Evolutionary conservation across 306 rosid genomes (phyloP).

Genomic region (Vachellia pachyceras): DNA sequence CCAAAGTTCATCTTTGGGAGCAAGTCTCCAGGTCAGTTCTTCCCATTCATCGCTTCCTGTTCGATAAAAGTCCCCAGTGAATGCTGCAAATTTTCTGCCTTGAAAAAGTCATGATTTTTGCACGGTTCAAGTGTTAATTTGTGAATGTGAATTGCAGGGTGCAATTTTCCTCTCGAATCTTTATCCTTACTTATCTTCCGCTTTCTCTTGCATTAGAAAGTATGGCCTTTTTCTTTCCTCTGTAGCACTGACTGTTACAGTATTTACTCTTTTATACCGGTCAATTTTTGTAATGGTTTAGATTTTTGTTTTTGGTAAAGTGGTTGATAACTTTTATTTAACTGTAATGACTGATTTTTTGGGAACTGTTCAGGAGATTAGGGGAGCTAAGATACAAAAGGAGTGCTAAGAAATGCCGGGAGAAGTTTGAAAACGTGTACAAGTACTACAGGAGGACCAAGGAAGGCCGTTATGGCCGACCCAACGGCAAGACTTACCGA

Average conservation of each 20-base stretch:
- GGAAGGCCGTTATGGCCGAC: constrained; percentile 54
- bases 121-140: background rate
- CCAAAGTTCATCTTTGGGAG: constrained; percentile 84
- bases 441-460: constrained; percentile 78
- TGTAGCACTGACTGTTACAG: background rate
- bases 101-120: background rate
- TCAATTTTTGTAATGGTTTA: background rate
- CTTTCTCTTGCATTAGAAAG: background rate
- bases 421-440: constrained; percentile 84
- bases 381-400: constrained; percentile 66
- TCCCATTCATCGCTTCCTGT: background rate
- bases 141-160: constrained; percentile 4
- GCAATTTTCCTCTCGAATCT: background rate
- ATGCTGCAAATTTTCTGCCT: background rate
- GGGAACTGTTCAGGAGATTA: constrained; percentile 64
- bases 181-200: background rate
- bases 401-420: constrained; percentile 78
- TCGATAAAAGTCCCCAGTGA: constrained; percentile 19
- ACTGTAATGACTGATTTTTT: constrained; percentile 38
- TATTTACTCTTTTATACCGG: background rate
- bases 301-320: background rate
- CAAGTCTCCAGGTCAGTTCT: constrained; percentile 69
- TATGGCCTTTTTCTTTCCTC: too few relatives aligned
- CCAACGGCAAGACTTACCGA: constrained; percentile 62
- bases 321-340: background rate